Base-by-base conservation (phyloP, 768 basidiomycete genomes). In the Coprinopsis strossmayeri region DNA sequence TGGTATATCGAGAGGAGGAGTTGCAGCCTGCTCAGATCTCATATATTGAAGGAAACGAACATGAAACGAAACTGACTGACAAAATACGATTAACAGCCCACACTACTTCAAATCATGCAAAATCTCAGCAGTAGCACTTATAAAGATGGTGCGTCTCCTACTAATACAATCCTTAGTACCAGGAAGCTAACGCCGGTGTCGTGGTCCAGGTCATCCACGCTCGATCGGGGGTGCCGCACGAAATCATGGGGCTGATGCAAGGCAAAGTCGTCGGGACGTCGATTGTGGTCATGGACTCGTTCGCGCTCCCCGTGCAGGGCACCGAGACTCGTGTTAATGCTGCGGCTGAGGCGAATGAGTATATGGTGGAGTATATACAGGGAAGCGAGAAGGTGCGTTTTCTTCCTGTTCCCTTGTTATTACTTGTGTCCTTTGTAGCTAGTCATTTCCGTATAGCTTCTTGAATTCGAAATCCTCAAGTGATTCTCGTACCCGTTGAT, bases 171-270 rank as follows among this genome's bases (percentile, higher is more conserved):
- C 10, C 17, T 25, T 26, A 28, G 12, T 50, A 27, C 43, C 17
- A 25, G 10, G 28, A 30, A 45, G 26, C 15, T 11, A 9, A 17
- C 10, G 27, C 49, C 34, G 44, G 51, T 35, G 17, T 46, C 24
- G 45, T 9, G 26, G 17, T 45, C 20, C 67, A 98, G 95, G 87
- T 98, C 54, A 98, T 97, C 63, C 95, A 97, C 64, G 95, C 95
- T 26, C 83, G 95, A 44, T 97, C 95, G 2, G 95, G 95, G 51
- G 95, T 96, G 3, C 87, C 88, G 50, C 91, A 97, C 70, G 95
- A 99, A 69, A 96, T 99, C 61, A 99, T 99, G 95, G 95, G 95
- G 9, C 78, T 98, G 26, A 96, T 99, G 93, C 94, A 96, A 66
- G 94, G 94, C 49, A 95, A 96, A 67, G 85, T 96, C 30, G 69